phyloP scores from a whole-genome alignment of 768 basidiomycete species.

The Boletales sp. region DNA sequence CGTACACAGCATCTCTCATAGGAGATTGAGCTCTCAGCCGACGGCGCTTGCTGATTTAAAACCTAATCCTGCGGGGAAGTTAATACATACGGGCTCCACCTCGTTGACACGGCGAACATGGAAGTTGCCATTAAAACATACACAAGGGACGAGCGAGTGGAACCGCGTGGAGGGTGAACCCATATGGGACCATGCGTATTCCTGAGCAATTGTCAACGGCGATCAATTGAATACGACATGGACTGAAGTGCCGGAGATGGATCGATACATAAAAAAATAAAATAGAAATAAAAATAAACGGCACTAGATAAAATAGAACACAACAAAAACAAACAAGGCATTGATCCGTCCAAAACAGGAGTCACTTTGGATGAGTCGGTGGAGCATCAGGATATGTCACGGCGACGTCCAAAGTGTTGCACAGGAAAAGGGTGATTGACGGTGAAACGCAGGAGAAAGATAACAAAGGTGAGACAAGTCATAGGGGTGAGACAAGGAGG shows the following conservation, averaged over 20 bases:
- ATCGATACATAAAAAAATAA: slow-evolving; percentile 12
- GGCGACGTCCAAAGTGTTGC: background rate
- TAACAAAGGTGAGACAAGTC: background rate
- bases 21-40: slow-evolving; percentile 57
- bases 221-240: slow-evolving; percentile 35
- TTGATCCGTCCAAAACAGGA: background rate
- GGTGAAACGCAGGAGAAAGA: slow-evolving; percentile 21
- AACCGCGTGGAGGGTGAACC: slow-evolving; percentile 24
- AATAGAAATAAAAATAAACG: background rate
- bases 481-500: slow-evolving; percentile 9
- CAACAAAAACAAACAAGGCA: slow-evolving; percentile 16
- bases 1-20: slow-evolving; percentile 39
- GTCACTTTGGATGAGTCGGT: slow-evolving; percentile 1
- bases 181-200: slow-evolving; percentile 30
- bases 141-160: slow-evolving; percentile 10
- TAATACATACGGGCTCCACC: background rate
- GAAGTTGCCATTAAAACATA: slow-evolving; percentile 10
- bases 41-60: slow-evolving; percentile 21
- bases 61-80: slow-evolving; percentile 18
- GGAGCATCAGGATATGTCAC: background rate
- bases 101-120: slow-evolving; percentile 3
- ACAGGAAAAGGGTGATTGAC: slow-evolving; percentile 10
- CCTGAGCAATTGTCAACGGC: slow-evolving; percentile 29
- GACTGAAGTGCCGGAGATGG: slow-evolving; percentile 13
- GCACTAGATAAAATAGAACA: slow-evolving; percentile 6